A percentile compares a stretch with the other conserved stretches of the same genome.
phyloP scores from a whole-genome alignment of 306 rosid species.

The Casuarina cunninghamiana region DNA sequence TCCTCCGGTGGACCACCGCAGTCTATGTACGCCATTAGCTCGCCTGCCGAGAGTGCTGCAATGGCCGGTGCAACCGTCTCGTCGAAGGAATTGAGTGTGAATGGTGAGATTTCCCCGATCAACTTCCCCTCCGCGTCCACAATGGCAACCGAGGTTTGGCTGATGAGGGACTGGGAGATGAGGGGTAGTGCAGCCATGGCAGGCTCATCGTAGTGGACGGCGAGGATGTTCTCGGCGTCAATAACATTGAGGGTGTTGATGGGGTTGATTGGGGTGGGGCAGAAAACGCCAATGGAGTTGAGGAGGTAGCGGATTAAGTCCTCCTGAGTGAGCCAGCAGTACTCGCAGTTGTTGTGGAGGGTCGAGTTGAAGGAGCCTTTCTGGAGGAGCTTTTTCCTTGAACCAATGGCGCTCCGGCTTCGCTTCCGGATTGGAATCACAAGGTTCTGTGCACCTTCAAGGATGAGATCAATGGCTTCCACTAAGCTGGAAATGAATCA shows the following conservation, averaged over 20 bases:
- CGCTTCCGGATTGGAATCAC: conserved; percentile 52
- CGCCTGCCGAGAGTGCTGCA: conserved; percentile 71
- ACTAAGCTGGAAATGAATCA: conserved; percentile 40
- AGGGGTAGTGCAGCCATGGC: conserved; percentile 63
- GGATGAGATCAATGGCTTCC: conserved; percentile 69
- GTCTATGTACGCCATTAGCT: conserved; percentile 67
- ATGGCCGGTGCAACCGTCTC: conserved; percentile 53
- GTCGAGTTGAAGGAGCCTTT: conserved; percentile 26
- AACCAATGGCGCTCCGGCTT: conserved; percentile 6
- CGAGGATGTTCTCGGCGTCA: conserved; percentile 42
- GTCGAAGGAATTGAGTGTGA: conserved; percentile 54
- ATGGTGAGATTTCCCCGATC: conserved; percentile 77
- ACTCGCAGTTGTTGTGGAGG: conserved; percentile 43
- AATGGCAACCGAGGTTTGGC: conserved; percentile 71
- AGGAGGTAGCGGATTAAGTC: conserved; percentile 80
- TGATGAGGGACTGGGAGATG: conserved; percentile 42
- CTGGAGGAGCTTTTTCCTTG: conserved; percentile 33
- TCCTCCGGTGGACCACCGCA: conserved; percentile 75
- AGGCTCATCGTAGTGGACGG: conserved; percentile 55
- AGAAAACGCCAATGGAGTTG: conserved; percentile 64
- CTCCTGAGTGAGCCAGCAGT: conserved; percentile 91
- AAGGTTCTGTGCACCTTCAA: conserved; percentile 68
- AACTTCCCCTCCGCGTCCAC: conserved; percentile 48
- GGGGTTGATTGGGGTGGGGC: conserved; percentile 42
- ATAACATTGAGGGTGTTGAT: conserved; percentile 57